Conservation (phyloP, 1,139 yeast species). For the Hemisphaericaspora subhashii region DNA sequence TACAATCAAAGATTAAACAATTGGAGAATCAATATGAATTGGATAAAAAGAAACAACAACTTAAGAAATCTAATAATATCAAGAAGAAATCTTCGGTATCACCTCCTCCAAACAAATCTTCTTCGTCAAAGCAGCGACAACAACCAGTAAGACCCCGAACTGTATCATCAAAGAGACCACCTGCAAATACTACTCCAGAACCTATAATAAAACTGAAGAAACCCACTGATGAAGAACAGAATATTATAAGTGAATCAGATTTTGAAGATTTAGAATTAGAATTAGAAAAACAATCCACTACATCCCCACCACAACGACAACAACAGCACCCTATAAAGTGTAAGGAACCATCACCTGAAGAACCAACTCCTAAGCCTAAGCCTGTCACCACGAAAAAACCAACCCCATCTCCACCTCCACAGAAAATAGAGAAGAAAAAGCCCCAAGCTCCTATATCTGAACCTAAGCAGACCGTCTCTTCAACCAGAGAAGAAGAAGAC, state of each 20-base stretch:
- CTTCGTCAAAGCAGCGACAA: too few relatives aligned
- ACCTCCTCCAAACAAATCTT: slow-evolving; percentile 2
- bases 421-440: too few relatives aligned
- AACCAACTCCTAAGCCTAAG: slow-evolving; percentile 1
- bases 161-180: slow-evolving; percentile 17
- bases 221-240: slow-evolving; percentile 18
- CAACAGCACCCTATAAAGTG: background rate
- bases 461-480: background rate
- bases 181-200: slow-evolving; percentile 18
- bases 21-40: slow-evolving; percentile 16
- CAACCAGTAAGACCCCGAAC: slow-evolving; percentile 1
- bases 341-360: background rate
- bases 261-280: slow-evolving; percentile 37
- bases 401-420: too few relatives aligned
- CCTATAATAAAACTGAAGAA: slow-evolving; percentile 4
- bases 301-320: background rate
- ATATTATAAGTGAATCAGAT: slow-evolving; percentile 38
- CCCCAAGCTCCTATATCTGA: slow-evolving; percentile 1
- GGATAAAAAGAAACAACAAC: background rate
- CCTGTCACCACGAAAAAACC: slow-evolving; percentile 4
- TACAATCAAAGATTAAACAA: slow-evolving; percentile 15
- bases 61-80: too few relatives aligned
- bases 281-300: background rate
- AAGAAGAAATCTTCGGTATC: too few relatives aligned
- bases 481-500: slow-evolving; percentile 4